phyloP scores from a whole-genome alignment of 495 filamentous ascomycete genomes.

The Neurospora pannonica region DNA sequence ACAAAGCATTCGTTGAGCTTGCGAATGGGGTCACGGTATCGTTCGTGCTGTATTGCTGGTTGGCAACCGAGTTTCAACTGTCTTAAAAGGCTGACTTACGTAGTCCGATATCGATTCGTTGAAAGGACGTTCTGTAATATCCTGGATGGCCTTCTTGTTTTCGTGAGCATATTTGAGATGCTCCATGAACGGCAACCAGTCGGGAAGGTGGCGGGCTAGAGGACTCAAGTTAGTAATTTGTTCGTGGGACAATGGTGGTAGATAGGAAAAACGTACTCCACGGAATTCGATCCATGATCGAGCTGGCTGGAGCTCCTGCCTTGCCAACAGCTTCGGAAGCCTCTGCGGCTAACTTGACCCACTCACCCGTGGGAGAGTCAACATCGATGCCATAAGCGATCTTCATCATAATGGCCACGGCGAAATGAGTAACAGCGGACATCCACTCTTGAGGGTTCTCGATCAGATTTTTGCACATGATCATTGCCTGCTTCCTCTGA shows the following conservation, averaged over 20 bases:
- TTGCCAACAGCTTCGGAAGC: constrained; percentile 32
- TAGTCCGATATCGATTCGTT: constrained; percentile 17
- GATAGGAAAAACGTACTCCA: constrained; percentile 13
- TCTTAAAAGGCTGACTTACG: constrained; percentile 5
- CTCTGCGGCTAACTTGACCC: constrained; percentile 36
- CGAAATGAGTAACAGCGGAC: constrained; percentile 15
- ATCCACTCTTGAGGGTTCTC: constrained; percentile 18
- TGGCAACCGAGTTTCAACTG: not conserved
- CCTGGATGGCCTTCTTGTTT: constrained; percentile 27
- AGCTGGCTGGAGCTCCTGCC: constrained; percentile 35
- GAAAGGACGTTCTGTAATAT: constrained; percentile 21
- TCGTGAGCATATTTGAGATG: constrained; percentile 26
- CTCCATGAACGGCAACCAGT: constrained; percentile 34
- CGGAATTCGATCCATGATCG: constrained; percentile 38
- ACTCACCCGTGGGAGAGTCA: constrained; percentile 27
- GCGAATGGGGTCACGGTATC: not conserved
- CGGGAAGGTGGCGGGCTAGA: constrained; percentile 28
- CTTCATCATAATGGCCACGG: constrained; percentile 21
- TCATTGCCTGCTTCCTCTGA: constrained; percentile 27
- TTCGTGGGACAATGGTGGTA: not conserved
- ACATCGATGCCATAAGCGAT: constrained; percentile 40
- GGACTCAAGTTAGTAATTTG: not conserved
- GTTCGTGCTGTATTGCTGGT: not conserved
- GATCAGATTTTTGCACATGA: constrained; percentile 17
- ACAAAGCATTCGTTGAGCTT: not conserved